A percentile compares a stretch with the other conserved stretches of the same genome.
Evolutionary conservation across 768 basidiomycete species (phyloP).

Genomic region (Tephrocybe sp.): DNA sequence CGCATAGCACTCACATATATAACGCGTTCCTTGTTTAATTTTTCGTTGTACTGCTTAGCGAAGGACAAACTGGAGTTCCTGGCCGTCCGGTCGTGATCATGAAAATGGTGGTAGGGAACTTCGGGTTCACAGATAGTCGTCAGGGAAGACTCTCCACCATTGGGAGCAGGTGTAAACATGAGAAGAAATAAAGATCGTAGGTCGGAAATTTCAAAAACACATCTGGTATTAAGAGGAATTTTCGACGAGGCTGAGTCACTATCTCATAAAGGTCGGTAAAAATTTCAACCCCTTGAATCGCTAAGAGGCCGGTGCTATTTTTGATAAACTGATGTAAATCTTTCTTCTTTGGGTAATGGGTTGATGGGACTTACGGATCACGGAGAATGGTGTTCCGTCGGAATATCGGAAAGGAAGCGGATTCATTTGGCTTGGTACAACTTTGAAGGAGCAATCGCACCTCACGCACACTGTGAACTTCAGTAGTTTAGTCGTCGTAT

Average conservation of each 20-base stretch:
- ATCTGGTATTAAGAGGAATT: neutral
- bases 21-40: neutral
- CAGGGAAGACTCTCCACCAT: neutral
- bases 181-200: neutral
- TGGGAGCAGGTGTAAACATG: neutral
- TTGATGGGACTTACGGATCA: too few species aligned
- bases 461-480: too few species aligned
- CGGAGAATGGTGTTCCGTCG: too few species aligned
- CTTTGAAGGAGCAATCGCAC: too few species aligned
- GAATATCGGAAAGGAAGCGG: too few species aligned
- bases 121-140: neutral
- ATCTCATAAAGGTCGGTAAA: neutral
- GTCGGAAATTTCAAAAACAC: neutral
- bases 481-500: too few species aligned
- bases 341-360: too few species aligned
- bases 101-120: neutral
- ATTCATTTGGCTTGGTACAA: too few species aligned
- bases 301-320: too few species aligned
- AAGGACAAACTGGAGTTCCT: neutral
- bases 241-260: neutral
- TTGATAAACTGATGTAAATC: too few species aligned
- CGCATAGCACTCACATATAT: constrained; percentile 21
- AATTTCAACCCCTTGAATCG: neutral
- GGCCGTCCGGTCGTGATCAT: neutral
- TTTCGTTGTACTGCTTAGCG: neutral